Conservation (phyloP, 805 yeast genomes). For the Hanseniaspora pseudoguilliermondii region DNA sequence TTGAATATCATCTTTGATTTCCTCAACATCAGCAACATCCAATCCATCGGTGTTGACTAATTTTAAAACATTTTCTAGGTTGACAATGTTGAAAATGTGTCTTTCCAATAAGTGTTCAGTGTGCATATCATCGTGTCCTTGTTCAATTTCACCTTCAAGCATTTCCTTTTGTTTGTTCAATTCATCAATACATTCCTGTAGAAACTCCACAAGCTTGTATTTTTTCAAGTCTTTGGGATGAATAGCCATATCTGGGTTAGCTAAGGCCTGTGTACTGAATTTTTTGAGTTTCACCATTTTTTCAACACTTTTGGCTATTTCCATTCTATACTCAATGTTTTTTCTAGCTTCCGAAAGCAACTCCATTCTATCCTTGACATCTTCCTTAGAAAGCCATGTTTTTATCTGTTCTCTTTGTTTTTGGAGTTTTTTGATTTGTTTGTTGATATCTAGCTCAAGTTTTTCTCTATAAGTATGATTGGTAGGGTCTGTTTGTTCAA, state of each 20-base stretch:
- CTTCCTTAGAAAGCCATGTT: slow-evolving; percentile 84
- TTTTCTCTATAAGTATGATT: slow-evolving; percentile 85
- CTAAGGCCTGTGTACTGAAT: slow-evolving; percentile 83
- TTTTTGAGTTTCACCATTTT: slow-evolving; percentile 88
- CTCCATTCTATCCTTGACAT: slow-evolving; percentile 77
- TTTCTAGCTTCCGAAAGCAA: slow-evolving; percentile 60
- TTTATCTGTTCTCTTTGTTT: slow-evolving; percentile 89
- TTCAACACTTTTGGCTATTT: slow-evolving; percentile 86
- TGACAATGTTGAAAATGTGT: slow-evolving; percentile 64
- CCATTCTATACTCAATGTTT: slow-evolving; percentile 73
- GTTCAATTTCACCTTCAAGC: slow-evolving; percentile 58
- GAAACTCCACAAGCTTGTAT: slow-evolving; percentile 55
- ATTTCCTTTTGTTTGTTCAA: slow-evolving; percentile 68
- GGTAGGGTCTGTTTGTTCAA: slow-evolving; percentile 51
- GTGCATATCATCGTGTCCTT: slow-evolving; percentile 33
- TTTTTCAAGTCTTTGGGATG: slow-evolving; percentile 77
- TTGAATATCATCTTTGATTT: slow-evolving; percentile 74
- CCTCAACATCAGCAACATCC: slow-evolving; percentile 63
- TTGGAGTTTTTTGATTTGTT: slow-evolving; percentile 89
- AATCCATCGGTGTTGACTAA: slow-evolving; percentile 68
- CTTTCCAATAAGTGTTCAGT: slow-evolving; percentile 33
- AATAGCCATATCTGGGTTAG: slow-evolving; percentile 44
- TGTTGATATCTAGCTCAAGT: slow-evolving; percentile 79
- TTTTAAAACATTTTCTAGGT: slow-evolving; percentile 65
- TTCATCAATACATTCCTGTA: slow-evolving; percentile 63